phyloP scores from a whole-genome alignment of 495 filamentous ascomycete genomes.

The Penicillium coffeae region DNA sequence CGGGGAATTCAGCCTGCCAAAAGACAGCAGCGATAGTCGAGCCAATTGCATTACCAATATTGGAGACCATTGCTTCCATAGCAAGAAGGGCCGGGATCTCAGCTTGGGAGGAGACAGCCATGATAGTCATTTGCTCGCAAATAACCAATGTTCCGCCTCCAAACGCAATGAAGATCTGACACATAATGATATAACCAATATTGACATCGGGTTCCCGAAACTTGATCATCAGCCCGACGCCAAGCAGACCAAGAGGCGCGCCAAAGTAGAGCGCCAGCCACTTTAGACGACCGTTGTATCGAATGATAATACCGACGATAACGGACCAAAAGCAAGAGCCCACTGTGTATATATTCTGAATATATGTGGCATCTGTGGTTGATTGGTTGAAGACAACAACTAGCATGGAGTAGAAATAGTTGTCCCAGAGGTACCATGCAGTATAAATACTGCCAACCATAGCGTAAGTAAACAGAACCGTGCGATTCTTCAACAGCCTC shows the following conservation, averaged over 20 bases:
- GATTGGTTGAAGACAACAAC: conserved; percentile 62
- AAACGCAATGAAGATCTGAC: conserved; percentile 67
- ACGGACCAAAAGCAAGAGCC: conserved; percentile 42
- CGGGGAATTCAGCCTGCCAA: too few relatives aligned
- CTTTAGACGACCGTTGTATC: conserved; percentile 52
- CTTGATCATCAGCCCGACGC: conserved; percentile 54
- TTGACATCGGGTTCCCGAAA: conserved; percentile 57
- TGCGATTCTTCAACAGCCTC: background rate
- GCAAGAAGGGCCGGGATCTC: conserved; percentile 63
- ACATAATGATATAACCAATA: conserved; percentile 66
- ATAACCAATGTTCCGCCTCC: conserved; percentile 56
- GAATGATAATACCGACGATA: conserved; percentile 48
- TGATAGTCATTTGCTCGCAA: conserved; percentile 60
- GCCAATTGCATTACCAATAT: conserved; percentile 63
- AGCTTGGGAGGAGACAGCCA: conserved; percentile 61
- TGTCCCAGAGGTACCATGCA: conserved; percentile 43
- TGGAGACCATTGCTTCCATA: conserved; percentile 54
- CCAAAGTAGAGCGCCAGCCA: conserved; percentile 30
- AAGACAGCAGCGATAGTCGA: conserved; percentile 57
- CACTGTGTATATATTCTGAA: conserved; percentile 48
- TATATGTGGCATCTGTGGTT: conserved; percentile 46
- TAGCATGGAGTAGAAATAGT: conserved; percentile 61
- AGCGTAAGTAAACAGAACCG: background rate
- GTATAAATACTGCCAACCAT: too few relatives aligned
- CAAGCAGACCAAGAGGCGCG: conserved; percentile 56